Conservation (phyloP, 768 basidiomycete species). For the Tubosaeta sp. region DNA sequence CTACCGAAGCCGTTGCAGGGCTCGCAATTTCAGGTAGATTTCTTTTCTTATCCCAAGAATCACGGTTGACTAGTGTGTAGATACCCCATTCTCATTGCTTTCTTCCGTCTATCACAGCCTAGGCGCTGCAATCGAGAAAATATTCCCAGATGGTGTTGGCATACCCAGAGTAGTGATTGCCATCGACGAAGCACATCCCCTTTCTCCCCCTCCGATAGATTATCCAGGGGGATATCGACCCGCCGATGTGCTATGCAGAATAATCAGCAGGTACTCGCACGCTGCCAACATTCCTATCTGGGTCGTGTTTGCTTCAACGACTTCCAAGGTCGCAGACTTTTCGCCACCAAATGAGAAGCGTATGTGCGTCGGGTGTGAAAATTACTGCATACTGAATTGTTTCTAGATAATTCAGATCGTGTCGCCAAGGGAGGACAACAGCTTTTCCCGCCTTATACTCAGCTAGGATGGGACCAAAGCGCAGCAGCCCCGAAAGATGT, state of each 20-base stretch:
- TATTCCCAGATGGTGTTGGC: not conserved
- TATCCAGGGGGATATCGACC: not conserved
- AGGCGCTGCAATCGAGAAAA: not conserved
- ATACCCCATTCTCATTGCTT: no score
- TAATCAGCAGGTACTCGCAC: constrained; percentile 8
- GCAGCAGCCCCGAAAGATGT: not conserved
- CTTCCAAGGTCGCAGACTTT: constrained; percentile 9
- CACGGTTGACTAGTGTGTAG: not conserved
- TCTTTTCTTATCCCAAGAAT: not conserved
- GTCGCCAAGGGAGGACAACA: not conserved
- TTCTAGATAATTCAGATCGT: constrained; percentile 6
- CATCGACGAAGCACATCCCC: constrained; percentile 12
- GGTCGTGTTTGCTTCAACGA: constrained; percentile 15
- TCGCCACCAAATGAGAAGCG: constrained; percentile 2
- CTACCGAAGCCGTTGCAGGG: not conserved
- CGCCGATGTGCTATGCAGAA: constrained; percentile 5
- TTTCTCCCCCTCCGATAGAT: not conserved
- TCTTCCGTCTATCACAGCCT: not conserved
- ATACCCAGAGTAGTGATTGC: constrained; percentile 10
- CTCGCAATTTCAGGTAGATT: not conserved
- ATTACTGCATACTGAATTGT: not conserved
- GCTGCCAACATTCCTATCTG: constrained; percentile 4
- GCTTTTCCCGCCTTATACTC: not conserved
- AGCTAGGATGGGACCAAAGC: not conserved
- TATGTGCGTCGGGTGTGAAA: not conserved